Evolutionary conservation across 192 early-diverging fungal species (phyloP), one percentile per base, ranked within the genome.

Genomic region (Coemansia sp.): DNA sequence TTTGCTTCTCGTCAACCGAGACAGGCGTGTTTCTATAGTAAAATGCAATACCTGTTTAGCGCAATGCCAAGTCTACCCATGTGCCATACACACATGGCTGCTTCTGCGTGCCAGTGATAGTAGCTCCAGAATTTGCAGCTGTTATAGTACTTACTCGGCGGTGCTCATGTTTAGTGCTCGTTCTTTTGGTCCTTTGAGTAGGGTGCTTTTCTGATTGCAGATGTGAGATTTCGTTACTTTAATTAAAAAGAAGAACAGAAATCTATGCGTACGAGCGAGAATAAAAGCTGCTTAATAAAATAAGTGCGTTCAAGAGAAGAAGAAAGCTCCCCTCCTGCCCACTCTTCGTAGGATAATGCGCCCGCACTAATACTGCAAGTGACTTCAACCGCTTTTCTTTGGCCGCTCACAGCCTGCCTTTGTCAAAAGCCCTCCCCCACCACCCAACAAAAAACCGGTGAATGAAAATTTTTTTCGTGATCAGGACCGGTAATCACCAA

Each of bases 141-240:
- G 9, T 19, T 7, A n/a, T 0, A 7, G 58, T 74, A 81, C 78
- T 81, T 81, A 81, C 78, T 81, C 78, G 40, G 78, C 63, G 72
- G 74, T 81, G 56, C 64, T 72, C 28, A 37, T 44, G 52, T 46
- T 63, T 21, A 52, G 26, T 55, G 51, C 25, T 31, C 28, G 28
- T 60, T 19, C 20, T 65, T 72, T 65, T 49, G 25, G 31, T 72
- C 59, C 55, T 65, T 72, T 66, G 49, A 25, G 50, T 57, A 59
- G 38, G 64, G 20, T 38, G 17, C 55, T 36, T 38, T 57, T 57
- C 19, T 38, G 34, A 22, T 12, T 28, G 57, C 34, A 62, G 37
- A 53, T 53, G 50, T 23, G 22, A 40, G 46, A 71, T 78, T 78
- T 65, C 69, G 75, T 58, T 61, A 52, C 65, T 66, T 68, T 61